Evolutionary conservation across 2,329 filamentous ascomycete genomes (phyloP), one percentile per base, ranked within the genome.

Genomic region (Aspergillus brasiliensis): DNA sequence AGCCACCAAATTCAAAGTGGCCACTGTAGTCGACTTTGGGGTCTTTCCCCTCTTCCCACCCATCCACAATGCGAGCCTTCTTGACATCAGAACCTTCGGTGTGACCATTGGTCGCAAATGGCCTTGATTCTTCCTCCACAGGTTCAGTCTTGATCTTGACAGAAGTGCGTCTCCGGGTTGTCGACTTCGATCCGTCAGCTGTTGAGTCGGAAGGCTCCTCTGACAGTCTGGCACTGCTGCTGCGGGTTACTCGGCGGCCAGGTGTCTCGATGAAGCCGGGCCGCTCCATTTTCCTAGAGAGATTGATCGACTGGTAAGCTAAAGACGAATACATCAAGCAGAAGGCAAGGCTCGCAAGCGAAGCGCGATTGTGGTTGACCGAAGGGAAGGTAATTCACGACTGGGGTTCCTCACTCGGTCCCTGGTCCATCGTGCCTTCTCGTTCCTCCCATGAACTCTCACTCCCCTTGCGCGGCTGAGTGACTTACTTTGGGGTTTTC

Each of bases 1-100:
- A 88, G 60, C 95, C 95, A 64, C 94, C 94, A 73, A 98, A 99
- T 74, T 99, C 96, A 65, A 83, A 83, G 63, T 85, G 77, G 49
- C 82, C 83, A 56, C 81, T 81, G 57, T 76, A 75, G 65, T 81
- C 79, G 59, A 80, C 65, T 63, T 76, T 79, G 56, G 77, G 74
- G 56, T 80, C 77, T 55, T 70, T 73, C 15, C 76, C 78, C 57
- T 74, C 71, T 52, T 71, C 73, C 77, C 76, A 78, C 13, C 76
- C 76, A 56, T 80, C 77, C 25, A 78, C 71, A 34, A 78, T 61
- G 54, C 70, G 72, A 28, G 72, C 62, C 51, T 70, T 70, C 62
- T 68, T 64, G 56, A 57, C 61, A 10, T 59, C 56, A 53, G 62
- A 62, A 49, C 48, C 56, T 13, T 68, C 67, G 52, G 66, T 47